These are phyloP conservation scores for Trichoderma orchidacearum DNA, from an alignment of 495 filamentous ascomycete genomes.

Conservation along the genomic window DNA sequence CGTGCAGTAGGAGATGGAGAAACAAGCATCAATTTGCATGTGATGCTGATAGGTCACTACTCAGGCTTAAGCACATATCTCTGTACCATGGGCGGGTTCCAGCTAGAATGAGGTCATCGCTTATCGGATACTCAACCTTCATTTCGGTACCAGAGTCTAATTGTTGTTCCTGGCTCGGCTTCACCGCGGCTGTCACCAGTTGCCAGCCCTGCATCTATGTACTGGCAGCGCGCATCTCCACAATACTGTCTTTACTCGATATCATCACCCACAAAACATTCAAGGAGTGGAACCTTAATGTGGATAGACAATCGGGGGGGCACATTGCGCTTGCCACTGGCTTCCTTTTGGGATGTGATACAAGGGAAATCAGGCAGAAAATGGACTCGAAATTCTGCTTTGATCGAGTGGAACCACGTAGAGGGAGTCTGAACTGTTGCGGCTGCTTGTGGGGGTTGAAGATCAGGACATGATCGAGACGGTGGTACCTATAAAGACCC, in stretches of 20 bases:
- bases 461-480: background rate
- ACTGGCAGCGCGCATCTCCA: background rate
- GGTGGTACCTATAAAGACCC: constrained; percentile 1
- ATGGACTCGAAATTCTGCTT: background rate
- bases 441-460: background rate
- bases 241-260: background rate
- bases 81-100: too few species aligned
- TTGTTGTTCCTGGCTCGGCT: background rate
- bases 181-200: too few species aligned
- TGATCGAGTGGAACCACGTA: background rate
- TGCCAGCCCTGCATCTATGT: background rate
- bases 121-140: too few species aligned
- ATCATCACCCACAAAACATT: background rate
- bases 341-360: background rate
- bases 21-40: too few species aligned
- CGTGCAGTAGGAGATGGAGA: too few species aligned
- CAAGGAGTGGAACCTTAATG: background rate
- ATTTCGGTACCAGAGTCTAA: too few species aligned
- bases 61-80: too few species aligned
- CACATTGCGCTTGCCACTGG: background rate
- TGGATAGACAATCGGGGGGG: background rate
- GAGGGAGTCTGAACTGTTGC: background rate
- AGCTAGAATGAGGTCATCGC: too few species aligned
- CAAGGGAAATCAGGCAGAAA: background rate
- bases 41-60: too few species aligned